A percentile compares a stretch with the other conserved stretches of the same genome.
phyloP scores from a whole-genome alignment of 2,329 filamentous ascomycete species.

The Ophiobolus disseminans region DNA sequence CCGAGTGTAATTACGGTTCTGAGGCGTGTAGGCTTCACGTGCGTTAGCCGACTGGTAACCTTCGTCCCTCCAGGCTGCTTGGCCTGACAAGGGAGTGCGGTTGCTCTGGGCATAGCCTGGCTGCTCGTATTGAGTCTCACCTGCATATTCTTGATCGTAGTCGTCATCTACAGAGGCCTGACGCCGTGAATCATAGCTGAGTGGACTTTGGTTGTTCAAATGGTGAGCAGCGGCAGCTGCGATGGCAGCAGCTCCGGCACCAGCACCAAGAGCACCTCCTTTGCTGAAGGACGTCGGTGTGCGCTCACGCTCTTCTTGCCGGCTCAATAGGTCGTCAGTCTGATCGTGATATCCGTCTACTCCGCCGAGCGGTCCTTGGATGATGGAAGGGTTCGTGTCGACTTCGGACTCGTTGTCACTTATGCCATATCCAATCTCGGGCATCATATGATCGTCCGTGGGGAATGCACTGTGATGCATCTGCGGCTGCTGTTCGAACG shows the following conservation, averaged over 20 bases:
- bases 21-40: constrained; percentile 58
- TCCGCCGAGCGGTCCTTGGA: constrained; percentile 74
- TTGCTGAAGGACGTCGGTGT: constrained; percentile 41
- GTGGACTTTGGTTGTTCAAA: constrained; percentile 33
- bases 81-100: constrained; percentile 52
- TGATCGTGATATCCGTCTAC: constrained; percentile 53
- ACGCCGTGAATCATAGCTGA: constrained; percentile 35
- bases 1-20: constrained; percentile 55
- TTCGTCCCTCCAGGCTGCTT: constrained; percentile 73
- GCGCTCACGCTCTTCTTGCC: constrained; percentile 45
- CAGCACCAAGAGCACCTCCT: constrained; percentile 48
- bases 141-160: constrained; percentile 40
- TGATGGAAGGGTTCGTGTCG: constrained; percentile 83
- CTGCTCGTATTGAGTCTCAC: constrained; percentile 45
- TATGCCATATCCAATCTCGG: constrained; percentile 73
- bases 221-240: constrained; percentile 61
- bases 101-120: constrained; percentile 38
- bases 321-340: constrained; percentile 43
- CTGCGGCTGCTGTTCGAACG: constrained; percentile 56
- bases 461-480: constrained; percentile 76
- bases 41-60: constrained; percentile 85
- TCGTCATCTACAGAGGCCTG: constrained; percentile 50
- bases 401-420: constrained; percentile 67
- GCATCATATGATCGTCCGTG: constrained; percentile 72
- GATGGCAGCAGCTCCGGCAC: constrained; percentile 61